Evolutionary conservation across 345 rosid genomes (phyloP).

Genomic region (Eutrema heterophyllum): DNA sequence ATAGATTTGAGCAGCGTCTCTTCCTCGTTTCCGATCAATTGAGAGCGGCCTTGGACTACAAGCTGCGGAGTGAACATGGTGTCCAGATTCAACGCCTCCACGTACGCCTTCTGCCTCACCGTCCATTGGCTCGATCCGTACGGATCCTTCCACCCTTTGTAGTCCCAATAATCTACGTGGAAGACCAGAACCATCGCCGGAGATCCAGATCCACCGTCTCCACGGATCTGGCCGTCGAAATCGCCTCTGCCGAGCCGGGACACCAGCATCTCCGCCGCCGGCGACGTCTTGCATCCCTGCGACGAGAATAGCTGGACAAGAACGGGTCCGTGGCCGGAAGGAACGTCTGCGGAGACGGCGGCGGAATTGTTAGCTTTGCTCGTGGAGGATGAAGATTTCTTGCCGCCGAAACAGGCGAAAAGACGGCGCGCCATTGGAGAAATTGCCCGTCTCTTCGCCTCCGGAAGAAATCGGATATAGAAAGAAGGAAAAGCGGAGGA

Average conservation of each 20-base stretch:
- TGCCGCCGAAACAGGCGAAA: conserved; percentile 57
- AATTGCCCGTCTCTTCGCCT: conserved; percentile 22
- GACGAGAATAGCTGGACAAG: conserved; percentile 88
- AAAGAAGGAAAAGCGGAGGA: conserved; percentile 13
- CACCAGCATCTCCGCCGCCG: conserved; percentile 69
- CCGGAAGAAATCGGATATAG: conserved; percentile 2
- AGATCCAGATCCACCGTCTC: conserved; percentile 14
- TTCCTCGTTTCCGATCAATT: conserved; percentile 61
- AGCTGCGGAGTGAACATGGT: conserved; percentile 89
- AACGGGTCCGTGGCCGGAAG: conserved; percentile 45
- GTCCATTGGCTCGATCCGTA: conserved; percentile 78
- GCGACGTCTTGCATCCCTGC: conserved; percentile 80
- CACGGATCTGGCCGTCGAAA: conserved; percentile 43
- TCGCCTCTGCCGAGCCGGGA: conserved; percentile 94
- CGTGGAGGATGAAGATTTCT: conserved; percentile 20
- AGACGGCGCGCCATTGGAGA: conserved; percentile 60
- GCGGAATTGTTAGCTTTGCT: conserved; percentile 17
- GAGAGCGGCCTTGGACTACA: conserved; percentile 67
- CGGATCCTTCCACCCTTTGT: conserved; percentile 94
- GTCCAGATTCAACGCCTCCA: conserved; percentile 74
- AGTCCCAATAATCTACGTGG: conserved; percentile 94
- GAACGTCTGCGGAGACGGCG: conserved; percentile 33
- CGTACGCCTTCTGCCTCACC: conserved; percentile 83
- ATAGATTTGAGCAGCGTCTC: conserved; percentile 52
- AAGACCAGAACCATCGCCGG: conserved; percentile 64